These are phyloP conservation scores for Vaccinium myrtillus DNA, from an alignment of 148 eudicot species.

Conservation along the genomic window DNA sequence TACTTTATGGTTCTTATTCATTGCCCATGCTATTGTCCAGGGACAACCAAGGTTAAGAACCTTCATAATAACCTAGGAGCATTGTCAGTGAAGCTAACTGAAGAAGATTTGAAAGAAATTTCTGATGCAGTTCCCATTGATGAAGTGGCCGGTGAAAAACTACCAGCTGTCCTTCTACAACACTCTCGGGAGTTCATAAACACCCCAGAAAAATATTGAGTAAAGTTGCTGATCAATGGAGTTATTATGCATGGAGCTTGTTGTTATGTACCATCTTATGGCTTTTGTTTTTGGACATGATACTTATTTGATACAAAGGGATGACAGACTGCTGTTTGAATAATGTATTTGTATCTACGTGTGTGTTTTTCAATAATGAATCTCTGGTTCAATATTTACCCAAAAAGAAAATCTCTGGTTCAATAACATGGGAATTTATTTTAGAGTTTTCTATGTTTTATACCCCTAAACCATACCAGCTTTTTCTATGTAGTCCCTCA, in stretches of 20 bases:
- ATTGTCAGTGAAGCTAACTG: slow-evolving; percentile 24
- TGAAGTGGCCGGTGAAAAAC: slow-evolving; percentile 28
- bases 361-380: background rate
- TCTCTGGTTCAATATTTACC: too few species aligned
- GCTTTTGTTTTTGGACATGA: background rate
- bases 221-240: background rate
- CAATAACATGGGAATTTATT: too few species aligned
- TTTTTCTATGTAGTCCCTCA: too few species aligned
- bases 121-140: slow-evolving; percentile 16
- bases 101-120: slow-evolving; percentile 29
- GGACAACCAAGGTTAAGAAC: slow-evolving; percentile 33
- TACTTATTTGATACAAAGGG: background rate
- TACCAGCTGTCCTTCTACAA: background rate
- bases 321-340: background rate
- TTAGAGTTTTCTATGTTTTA: too few species aligned
- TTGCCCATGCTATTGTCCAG: slow-evolving; percentile 11
- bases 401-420: too few species aligned
- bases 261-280: background rate
- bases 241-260: background rate
- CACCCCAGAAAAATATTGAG: slow-evolving; percentile 12
- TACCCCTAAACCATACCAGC: too few species aligned
- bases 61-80: slow-evolving; percentile 24
- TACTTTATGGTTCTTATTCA: background rate
- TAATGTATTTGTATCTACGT: background rate
- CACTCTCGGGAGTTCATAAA: background rate